A percentile compares a stretch with the other conserved stretches of the same genome.
phyloP scores from a whole-genome alignment of 2,329 filamentous ascomycete genomes.

The Venturia asperata region DNA sequence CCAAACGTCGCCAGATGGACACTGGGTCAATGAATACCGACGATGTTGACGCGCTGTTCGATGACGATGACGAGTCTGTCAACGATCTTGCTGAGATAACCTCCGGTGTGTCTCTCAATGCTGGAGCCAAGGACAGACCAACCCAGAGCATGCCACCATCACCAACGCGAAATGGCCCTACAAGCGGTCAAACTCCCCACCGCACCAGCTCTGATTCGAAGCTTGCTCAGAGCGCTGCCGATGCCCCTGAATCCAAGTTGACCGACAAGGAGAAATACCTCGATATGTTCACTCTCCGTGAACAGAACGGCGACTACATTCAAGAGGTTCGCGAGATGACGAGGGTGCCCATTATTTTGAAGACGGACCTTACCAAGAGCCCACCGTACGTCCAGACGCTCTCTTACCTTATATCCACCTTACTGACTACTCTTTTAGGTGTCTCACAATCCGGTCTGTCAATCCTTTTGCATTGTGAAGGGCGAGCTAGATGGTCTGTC shows the following conservation, averaged over 20 bases:
- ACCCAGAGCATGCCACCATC: conserved; percentile 95
- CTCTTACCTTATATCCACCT: conserved; percentile 5
- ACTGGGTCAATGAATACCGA: conserved; percentile 90
- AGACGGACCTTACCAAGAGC: conserved; percentile 97
- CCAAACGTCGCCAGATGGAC: conserved; percentile 85
- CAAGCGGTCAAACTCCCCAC: conserved; percentile 62
- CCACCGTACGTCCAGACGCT: conserved; percentile 72
- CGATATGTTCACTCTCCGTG: conserved; percentile 78
- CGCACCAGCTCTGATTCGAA: conserved; percentile 93
- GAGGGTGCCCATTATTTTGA: conserved; percentile 91
- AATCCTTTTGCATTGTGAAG: conserved; percentile 62
- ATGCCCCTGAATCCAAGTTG: conserved; percentile 70
- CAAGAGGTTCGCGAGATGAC: conserved; percentile 99
- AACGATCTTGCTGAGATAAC: conserved; percentile 87
- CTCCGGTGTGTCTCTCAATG: conserved; percentile 77
- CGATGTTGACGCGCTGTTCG: conserved; percentile 91
- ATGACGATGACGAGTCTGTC: conserved; percentile 66
- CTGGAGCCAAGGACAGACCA: conserved; percentile 61
- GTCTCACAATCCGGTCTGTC: conserved; percentile 74
- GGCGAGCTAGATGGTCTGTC: not conserved
- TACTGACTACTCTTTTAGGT: conserved; percentile 48
- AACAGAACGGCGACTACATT: conserved; percentile 92
- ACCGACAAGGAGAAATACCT: conserved; percentile 96
- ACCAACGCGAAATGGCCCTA: conserved; percentile 67
- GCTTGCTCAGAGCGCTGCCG: conserved; percentile 59